A percentile compares a stretch with the other conserved stretches of the same genome.
phyloP scores from a whole-genome alignment of 2,329 filamentous ascomycete genomes.

The Apiospora pterosperma region DNA sequence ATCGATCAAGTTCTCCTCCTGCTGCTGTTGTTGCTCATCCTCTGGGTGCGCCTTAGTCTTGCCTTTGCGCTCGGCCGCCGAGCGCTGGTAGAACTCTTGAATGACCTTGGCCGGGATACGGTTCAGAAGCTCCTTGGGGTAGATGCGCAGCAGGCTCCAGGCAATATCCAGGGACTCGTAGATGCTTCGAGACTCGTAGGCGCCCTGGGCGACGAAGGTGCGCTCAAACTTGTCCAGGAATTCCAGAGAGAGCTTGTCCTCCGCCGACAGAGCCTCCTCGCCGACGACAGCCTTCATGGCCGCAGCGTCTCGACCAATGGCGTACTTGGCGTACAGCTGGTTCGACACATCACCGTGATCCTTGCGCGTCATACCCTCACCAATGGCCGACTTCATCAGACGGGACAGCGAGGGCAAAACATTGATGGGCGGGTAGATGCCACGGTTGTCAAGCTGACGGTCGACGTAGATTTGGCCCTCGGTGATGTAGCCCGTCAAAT shows the following conservation, averaged over 20 bases:
- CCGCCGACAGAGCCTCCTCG: slow-evolving; percentile 90
- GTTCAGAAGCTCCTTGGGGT: slow-evolving; percentile 97
- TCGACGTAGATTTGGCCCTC: slow-evolving; percentile 99
- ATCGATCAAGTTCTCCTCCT: slow-evolving; percentile 60
- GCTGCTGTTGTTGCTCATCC: slow-evolving; percentile 27
- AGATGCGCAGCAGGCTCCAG: slow-evolving; percentile 94
- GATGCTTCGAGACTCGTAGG: slow-evolving; percentile 89
- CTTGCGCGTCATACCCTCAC: slow-evolving; percentile 92
- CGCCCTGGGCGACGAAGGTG: slow-evolving; percentile 86
- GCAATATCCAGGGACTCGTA: slow-evolving; percentile 93
- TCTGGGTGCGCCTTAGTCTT: slow-evolving; percentile 46
- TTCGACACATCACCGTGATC: slow-evolving; percentile 99
- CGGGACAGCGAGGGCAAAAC: slow-evolving; percentile 95
- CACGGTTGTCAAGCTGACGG: slow-evolving; percentile 90
- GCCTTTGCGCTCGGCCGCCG: slow-evolving; percentile 58
- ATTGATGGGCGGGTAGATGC: slow-evolving; percentile 98
- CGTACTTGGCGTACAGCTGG: slow-evolving; percentile 99
- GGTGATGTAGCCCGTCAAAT: slow-evolving; percentile 98
- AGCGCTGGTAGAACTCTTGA: slow-evolving; percentile 77
- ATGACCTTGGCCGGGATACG: slow-evolving; percentile 82
- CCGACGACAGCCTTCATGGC: slow-evolving; percentile 99
- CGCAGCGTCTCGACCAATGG: slow-evolving; percentile 95
- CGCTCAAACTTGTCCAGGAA: slow-evolving; percentile 99
- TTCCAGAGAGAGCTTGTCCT: slow-evolving; percentile 96
- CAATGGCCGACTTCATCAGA: slow-evolving; percentile 99